Evolutionary conservation across 2,329 filamentous ascomycete genomes (phyloP), one percentile per base, ranked within the genome.

Genomic region (Calonectria hongkongensis): DNA sequence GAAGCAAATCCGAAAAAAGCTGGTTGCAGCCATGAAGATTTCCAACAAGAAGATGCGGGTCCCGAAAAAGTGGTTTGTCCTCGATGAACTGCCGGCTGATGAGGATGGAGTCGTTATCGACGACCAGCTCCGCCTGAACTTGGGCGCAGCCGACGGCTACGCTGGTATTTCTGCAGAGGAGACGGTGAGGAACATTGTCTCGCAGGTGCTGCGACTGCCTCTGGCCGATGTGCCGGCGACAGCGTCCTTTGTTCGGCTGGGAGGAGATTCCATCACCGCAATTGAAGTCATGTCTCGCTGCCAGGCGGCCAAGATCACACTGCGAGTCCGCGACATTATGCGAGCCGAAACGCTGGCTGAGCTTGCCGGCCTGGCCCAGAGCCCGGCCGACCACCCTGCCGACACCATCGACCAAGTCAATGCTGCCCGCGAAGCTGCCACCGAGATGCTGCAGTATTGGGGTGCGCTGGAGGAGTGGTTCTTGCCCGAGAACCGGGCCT

Each of bases 241-340:
- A 9, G 66, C 66, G 30, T 68, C 66, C 66, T 68, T 68, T 62
- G 54, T 68, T 45, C 66, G 66, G 15, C 43, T 68, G 8, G 87
- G 88, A 13, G 88, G 88, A 28, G 86, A 89, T 75, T 89, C 87
- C 0, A 84, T 89, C 2, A 75, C 83, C 0, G 87, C 87, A 2
- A 90, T 89, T 85, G 86, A 48, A 79, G 82, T 39, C 79, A 84
- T 47, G 84, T 83, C 1, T 75, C 87, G 41, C 72, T 80, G 12
- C 69, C 89, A 33, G 85, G 81, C 3, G 87, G 89, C 1, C 84
- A 85, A 2, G 82, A 86, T 41, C 83, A 88, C 36, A 88, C 88
- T 45, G 28, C 66, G 47, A 63, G 67, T 63, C 65, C 68, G 60
- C 48, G 68, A 68, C 47, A 68, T 68, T 21, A 62, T 68, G 66